These are phyloP conservation scores for Zostera marina DNA, from an alignment of 116 monocot species.

Conservation along the genomic window DNA sequence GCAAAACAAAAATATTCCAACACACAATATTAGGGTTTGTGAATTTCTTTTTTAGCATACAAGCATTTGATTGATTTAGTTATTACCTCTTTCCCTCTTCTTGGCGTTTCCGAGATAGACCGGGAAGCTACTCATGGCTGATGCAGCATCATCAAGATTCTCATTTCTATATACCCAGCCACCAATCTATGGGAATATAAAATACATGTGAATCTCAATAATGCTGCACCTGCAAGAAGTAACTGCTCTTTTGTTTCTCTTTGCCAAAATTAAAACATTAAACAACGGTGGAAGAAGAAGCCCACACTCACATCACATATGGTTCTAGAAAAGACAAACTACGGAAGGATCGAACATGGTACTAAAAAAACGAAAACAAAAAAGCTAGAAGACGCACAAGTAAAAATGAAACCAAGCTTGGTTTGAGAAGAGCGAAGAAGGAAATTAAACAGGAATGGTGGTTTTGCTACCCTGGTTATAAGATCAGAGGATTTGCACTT, in stretches of 20 bases:
- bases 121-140: slow-evolving; percentile 5
- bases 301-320: too few species aligned
- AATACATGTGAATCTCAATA: slow-evolving; percentile 11
- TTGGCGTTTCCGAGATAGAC: background rate
- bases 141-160: slow-evolving; percentile 26
- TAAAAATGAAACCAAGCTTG: background rate
- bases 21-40: too few species aligned
- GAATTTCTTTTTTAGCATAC: background rate
- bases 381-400: background rate
- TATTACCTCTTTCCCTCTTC: too few species aligned
- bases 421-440: background rate
- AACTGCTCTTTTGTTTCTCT: slow-evolving; percentile 6
- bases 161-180: slow-evolving; percentile 1
- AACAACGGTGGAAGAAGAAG: too few species aligned
- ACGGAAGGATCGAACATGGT: too few species aligned
- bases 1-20: too few species aligned
- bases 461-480: background rate
- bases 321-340: too few species aligned
- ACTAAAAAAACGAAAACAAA: background rate
- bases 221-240: slow-evolving; percentile 10
- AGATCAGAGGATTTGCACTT: background rate
- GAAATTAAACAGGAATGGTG: background rate
- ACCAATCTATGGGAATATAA: background rate
- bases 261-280: too few species aligned
- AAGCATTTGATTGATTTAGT: background rate